phyloP scores from a whole-genome alignment of 306 rosid species.

The Dryas drummondii region DNA sequence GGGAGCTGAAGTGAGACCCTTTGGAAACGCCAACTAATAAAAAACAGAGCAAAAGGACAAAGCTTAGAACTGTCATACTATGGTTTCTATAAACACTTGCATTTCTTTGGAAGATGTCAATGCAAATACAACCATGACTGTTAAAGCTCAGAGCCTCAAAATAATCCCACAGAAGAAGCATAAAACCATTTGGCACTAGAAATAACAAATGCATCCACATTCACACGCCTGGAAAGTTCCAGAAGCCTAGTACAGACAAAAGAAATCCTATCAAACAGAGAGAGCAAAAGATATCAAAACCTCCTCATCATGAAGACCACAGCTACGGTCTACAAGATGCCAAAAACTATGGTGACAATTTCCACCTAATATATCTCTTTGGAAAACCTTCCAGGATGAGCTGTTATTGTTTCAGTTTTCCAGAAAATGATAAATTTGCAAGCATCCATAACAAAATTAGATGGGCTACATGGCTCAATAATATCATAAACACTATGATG shows the following conservation, averaged over 20 bases:
- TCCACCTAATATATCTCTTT: too few species aligned
- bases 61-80: not conserved
- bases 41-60: slow-evolving; percentile 4
- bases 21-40: slow-evolving; percentile 91
- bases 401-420: too few species aligned
- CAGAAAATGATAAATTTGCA: not conserved
- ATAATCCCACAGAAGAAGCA: not conserved
- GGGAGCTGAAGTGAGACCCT: slow-evolving; percentile 91
- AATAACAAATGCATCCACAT: too few species aligned
- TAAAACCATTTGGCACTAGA: not conserved
- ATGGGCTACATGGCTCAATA: not conserved
- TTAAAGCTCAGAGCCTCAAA: not conserved
- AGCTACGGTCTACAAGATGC: not conserved
- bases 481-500: not conserved
- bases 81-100: not conserved
- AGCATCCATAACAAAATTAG: not conserved
- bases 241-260: too few species aligned
- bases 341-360: not conserved
- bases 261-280: not conserved
- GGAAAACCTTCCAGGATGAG: too few species aligned
- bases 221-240: too few species aligned
- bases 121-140: not conserved
- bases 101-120: not conserved
- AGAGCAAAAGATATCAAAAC: not conserved
- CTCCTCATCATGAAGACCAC: not conserved